Evolutionary conservation across 208 protist genomes (phyloP).

Genomic region (Wallacemonas sp.): DNA sequence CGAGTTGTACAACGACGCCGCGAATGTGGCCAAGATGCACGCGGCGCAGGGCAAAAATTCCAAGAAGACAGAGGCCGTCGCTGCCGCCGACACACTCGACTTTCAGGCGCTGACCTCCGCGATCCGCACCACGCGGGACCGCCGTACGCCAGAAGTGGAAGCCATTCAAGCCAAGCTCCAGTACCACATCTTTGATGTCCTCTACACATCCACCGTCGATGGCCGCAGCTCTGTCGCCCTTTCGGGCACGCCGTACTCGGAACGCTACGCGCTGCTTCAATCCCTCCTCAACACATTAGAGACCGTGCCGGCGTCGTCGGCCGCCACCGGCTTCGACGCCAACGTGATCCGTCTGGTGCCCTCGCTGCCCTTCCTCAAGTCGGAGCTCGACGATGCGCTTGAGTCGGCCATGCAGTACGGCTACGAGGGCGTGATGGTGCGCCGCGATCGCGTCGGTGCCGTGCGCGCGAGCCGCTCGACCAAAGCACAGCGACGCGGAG

Average conservation of each 20-base stretch:
- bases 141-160: constrained; percentile 50
- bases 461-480: neutral
- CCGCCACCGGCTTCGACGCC: constrained; percentile 21
- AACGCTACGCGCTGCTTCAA: constrained; percentile 49
- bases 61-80: neutral
- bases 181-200: constrained; percentile 88
- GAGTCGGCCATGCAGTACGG: constrained; percentile 53
- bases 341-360: constrained; percentile 58
- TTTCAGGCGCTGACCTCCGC: constrained; percentile 81
- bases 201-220: constrained; percentile 45
- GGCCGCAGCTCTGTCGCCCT: constrained; percentile 9
- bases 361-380: constrained; percentile 31
- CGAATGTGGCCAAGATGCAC: constrained; percentile 29
- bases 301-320: neutral
- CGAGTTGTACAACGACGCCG: constrained; percentile 84
- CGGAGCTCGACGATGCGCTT: constrained; percentile 40
- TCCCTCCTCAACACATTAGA: neutral
- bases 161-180: constrained; percentile 72
- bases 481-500: neutral
- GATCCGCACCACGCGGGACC: constrained; percentile 70
- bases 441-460: constrained; percentile 34
- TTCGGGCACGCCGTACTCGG: constrained; percentile 33
- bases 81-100: constrained; percentile 31
- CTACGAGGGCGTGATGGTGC: constrained; percentile 89
- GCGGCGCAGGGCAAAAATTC: neutral